These are phyloP conservation scores for Tricholoma terreum DNA, from an alignment of 768 basidiomycete genomes.

Conservation along the genomic window DNA sequence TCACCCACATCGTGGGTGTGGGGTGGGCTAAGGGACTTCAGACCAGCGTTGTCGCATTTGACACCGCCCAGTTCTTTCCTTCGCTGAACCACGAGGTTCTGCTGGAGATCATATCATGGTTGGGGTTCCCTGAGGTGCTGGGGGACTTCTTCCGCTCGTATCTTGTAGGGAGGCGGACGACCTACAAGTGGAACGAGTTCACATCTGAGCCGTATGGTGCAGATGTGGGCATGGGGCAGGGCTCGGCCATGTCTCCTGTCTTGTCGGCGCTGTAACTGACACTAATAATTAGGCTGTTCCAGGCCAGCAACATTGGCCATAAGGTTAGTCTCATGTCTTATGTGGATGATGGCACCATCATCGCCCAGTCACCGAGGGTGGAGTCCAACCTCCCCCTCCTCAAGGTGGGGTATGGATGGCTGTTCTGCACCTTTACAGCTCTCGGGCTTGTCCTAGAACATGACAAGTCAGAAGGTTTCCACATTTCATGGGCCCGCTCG, in stretches of 20 bases:
- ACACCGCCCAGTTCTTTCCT: no score
- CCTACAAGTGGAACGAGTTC: no score
- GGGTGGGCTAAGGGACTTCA: no score
- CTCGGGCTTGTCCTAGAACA: slow-evolving; percentile 4
- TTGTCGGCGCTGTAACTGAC: neutral
- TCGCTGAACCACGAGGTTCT: no score
- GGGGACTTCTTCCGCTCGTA: no score
- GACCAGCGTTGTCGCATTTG: no score
- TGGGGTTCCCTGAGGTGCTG: no score
- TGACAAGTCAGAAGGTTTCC: neutral
- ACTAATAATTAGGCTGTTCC: neutral
- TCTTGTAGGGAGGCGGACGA: no score
- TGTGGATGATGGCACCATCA: slow-evolving; percentile 4
- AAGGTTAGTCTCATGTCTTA: neutral
- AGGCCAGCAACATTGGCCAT: neutral
- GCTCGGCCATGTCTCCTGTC: neutral
- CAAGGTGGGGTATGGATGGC: neutral
- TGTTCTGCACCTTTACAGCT: neutral
- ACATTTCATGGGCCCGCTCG: slow-evolving; percentile 1
- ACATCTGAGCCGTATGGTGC: no score
- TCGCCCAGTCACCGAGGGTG: neutral
- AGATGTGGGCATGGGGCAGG: no score
- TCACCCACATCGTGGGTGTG: no score
- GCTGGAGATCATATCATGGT: no score
- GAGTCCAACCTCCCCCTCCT: neutral